These are phyloP conservation scores for Delonix regia DNA, from an alignment of 306 rosid species.

Conservation along the genomic window DNA sequence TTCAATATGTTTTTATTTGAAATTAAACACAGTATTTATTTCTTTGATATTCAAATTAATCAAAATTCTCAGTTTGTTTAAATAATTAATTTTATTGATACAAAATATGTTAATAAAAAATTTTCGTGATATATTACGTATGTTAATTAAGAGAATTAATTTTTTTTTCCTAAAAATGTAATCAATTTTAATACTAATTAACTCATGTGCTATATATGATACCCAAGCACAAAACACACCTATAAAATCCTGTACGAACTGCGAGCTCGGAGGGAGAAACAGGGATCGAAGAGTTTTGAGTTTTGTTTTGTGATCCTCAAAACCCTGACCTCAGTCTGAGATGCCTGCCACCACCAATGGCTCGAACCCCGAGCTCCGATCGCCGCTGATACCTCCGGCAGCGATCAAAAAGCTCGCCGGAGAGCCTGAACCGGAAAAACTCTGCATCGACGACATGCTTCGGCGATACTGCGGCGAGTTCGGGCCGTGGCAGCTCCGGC, in stretches of 20 bases:
- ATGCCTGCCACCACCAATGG: constrained; percentile 34
- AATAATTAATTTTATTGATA: too few relatives aligned
- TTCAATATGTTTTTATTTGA: too few relatives aligned
- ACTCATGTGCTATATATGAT: not conserved
- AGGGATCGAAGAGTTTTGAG: not conserved
- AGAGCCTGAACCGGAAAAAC: constrained; percentile 31
- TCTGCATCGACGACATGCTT: constrained; percentile 81
- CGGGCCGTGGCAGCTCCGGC: constrained; percentile 79
- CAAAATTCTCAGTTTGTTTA: too few relatives aligned
- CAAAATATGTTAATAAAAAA: too few relatives aligned
- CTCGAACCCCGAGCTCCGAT: constrained; percentile 13
- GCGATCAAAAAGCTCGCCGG: not conserved
- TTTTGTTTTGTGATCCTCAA: not conserved
- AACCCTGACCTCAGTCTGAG: not conserved
- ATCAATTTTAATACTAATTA: not conserved
- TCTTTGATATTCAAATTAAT: too few relatives aligned
- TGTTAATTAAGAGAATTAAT: too few relatives aligned
- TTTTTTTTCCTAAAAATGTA: too few relatives aligned
- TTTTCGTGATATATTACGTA: too few relatives aligned
- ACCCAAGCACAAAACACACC: not conserved
- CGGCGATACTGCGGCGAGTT: constrained; percentile 79
- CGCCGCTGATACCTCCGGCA: constrained; percentile 43
- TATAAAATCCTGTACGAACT: not conserved
- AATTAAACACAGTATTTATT: too few relatives aligned
- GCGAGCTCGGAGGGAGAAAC: not conserved